Conservation (phyloP, 768 basidiomycete genomes). For the Suillus subluteus region DNA sequence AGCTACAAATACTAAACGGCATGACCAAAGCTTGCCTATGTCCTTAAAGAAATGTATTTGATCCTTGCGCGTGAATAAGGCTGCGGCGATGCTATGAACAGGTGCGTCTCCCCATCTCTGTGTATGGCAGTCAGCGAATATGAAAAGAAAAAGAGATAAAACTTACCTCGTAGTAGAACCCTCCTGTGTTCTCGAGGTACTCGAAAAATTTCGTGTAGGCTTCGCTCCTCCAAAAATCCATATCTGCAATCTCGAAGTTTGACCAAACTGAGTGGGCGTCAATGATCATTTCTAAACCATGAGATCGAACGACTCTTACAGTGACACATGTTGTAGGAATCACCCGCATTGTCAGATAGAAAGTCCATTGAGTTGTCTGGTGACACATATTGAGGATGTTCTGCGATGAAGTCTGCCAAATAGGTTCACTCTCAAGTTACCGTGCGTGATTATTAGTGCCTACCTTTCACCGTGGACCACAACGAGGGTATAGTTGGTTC, state of each 20-base stretch:
- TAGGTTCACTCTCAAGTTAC: slow-evolving; percentile 41
- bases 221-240: slow-evolving; percentile 84
- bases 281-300: not conserved
- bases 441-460: slow-evolving; percentile 35
- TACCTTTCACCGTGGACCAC: slow-evolving; percentile 62
- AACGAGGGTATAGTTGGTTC: slow-evolving; percentile 64
- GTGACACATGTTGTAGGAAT: slow-evolving; percentile 67
- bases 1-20: slow-evolving; percentile 3
- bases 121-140: slow-evolving; percentile 10
- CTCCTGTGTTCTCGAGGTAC: slow-evolving; percentile 75
- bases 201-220: slow-evolving; percentile 86
- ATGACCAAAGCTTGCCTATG: slow-evolving; percentile 51
- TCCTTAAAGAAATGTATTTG: slow-evolving; percentile 96
- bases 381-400: slow-evolving; percentile 58
- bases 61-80: slow-evolving; percentile 85
- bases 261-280: slow-evolving; percentile 68
- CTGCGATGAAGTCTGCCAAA: slow-evolving; percentile 54
- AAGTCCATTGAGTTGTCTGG: slow-evolving; percentile 64
- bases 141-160: not conserved
- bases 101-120: slow-evolving; percentile 96
- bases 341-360: slow-evolving; percentile 67
- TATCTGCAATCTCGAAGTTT: slow-evolving; percentile 89
- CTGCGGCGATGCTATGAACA: slow-evolving; percentile 88
- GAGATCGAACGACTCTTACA: slow-evolving; percentile 42
- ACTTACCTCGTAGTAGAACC: slow-evolving; percentile 85